A percentile compares a stretch with the other conserved stretches of the same genome.
Evolutionary conservation across 257 asterid species (phyloP).

Genomic region (Solanum peruvianum): DNA sequence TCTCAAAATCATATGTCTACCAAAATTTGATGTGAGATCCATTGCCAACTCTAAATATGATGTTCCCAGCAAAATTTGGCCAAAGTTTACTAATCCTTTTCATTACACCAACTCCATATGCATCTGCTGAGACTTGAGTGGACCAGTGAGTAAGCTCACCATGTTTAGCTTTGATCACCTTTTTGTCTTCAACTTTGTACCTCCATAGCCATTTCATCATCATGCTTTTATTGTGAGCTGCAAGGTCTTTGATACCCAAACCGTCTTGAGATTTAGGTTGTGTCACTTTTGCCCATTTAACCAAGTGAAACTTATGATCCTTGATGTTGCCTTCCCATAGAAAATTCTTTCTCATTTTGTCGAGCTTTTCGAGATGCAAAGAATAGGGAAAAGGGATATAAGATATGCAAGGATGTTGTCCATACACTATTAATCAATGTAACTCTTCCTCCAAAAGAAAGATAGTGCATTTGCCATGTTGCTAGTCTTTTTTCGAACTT

Average conservation of each 20-base stretch:
- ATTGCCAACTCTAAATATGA: background rate
- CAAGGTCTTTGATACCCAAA: background rate
- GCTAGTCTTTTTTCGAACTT: background rate
- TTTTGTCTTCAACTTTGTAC: background rate
- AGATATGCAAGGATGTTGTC: background rate
- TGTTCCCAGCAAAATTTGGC: background rate
- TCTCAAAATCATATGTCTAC: background rate
- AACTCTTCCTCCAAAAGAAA: background rate
- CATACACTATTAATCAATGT: background rate
- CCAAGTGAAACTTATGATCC: background rate
- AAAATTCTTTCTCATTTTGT: background rate
- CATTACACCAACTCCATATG: background rate
- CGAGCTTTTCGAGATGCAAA: background rate
- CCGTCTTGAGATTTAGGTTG: background rate
- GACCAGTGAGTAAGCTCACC: background rate
- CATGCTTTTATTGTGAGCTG: background rate
- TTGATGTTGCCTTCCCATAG: background rate
- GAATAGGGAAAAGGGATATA: background rate
- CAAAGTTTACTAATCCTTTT: background rate
- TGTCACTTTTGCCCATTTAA: background rate
- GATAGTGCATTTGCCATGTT: too few species aligned
- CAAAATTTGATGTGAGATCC: background rate
- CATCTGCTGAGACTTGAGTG: background rate
- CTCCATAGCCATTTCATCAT: background rate
- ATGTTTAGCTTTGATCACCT: background rate